A percentile compares a stretch with the other conserved stretches of the same genome.
Conservation (phyloP, 257 asterid species). For the Ocimum tenuiflorum region DNA sequence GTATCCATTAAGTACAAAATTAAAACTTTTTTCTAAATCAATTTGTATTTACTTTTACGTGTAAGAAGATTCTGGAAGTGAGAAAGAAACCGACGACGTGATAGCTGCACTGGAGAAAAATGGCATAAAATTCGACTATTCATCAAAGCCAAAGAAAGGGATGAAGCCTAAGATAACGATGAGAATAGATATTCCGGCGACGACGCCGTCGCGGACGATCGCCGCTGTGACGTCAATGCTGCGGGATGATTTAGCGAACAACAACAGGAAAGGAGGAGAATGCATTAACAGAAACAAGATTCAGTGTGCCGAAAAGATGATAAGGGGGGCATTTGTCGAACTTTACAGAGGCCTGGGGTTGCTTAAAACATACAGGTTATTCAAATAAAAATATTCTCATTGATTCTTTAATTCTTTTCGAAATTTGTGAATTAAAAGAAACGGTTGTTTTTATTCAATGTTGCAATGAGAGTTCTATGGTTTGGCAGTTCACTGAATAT, state of each 20-base stretch:
- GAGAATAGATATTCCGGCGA: conserved; percentile 80
- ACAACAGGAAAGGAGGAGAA: conserved; percentile 62
- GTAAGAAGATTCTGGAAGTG: conserved; percentile 41
- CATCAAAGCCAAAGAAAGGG: conserved; percentile 50
- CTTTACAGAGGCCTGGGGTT: conserved; percentile 84
- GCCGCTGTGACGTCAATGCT: conserved; percentile 72
- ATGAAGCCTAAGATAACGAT: conserved; percentile 47
- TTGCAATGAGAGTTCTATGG: background rate
- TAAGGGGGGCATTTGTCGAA: conserved; percentile 87
- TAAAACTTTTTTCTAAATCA: too few relatives aligned
- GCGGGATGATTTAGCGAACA: conserved; percentile 73
- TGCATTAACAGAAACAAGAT: conserved; percentile 54
- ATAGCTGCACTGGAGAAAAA: conserved; percentile 62
- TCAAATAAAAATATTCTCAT: background rate
- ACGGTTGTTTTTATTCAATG: too few relatives aligned
- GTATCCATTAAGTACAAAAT: too few relatives aligned
- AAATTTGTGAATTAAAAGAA: too few relatives aligned
- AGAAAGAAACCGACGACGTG: conserved; percentile 42
- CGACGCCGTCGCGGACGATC: conserved; percentile 70
- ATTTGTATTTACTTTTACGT: too few relatives aligned
- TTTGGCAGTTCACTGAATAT: conserved; percentile 62
- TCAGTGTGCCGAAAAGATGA: conserved; percentile 89
- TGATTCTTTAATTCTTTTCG: too few relatives aligned
- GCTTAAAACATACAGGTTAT: conserved; percentile 68
- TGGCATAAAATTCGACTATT: conserved; percentile 48